These are phyloP conservation scores for Russula ochroleuca DNA, from an alignment of 768 basidiomycete genomes.

Conservation along the genomic window DNA sequence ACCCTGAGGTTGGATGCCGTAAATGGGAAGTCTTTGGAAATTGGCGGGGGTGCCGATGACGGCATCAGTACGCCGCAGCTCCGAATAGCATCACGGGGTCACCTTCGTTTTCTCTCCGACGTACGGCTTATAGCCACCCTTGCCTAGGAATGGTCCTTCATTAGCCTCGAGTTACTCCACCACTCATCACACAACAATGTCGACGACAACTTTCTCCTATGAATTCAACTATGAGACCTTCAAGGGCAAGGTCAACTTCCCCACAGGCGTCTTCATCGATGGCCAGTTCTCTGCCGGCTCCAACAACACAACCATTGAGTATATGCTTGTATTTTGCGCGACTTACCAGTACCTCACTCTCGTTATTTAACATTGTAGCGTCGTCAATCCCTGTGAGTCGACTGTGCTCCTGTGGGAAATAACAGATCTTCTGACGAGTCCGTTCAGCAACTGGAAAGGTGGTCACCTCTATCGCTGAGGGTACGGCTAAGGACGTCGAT, in stretches of 20 bases:
- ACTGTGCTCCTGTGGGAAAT: not conserved
- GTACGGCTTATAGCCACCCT: not conserved
- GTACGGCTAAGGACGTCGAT: constrained; percentile 68
- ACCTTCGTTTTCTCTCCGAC: no score
- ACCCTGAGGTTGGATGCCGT: no score
- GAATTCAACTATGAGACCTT: constrained; percentile 50
- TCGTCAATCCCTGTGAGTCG: constrained; percentile 51
- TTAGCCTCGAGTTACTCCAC: not conserved
- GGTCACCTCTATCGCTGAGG: constrained; percentile 55
- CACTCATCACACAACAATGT: constrained; percentile 33
- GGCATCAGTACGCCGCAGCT: no score
- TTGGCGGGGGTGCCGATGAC: no score
- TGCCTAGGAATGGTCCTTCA: not conserved
- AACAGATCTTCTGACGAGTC: constrained; percentile 1
- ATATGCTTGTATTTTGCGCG: constrained; percentile 29
- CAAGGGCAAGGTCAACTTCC: constrained; percentile 55
- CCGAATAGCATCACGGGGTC: no score
- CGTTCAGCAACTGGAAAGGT: constrained; percentile 48
- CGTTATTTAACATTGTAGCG: constrained; percentile 35
- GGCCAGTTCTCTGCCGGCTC: constrained; percentile 60
- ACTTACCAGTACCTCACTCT: not conserved
- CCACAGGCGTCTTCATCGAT: constrained; percentile 69
- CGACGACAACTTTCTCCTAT: constrained; percentile 42
- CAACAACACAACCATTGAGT: constrained; percentile 64
- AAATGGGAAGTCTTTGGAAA: no score